A percentile compares a stretch with the other conserved stretches of the same genome.
Evolutionary conservation across 257 asterid species (phyloP).

Genomic region (Datura wrightii): DNA sequence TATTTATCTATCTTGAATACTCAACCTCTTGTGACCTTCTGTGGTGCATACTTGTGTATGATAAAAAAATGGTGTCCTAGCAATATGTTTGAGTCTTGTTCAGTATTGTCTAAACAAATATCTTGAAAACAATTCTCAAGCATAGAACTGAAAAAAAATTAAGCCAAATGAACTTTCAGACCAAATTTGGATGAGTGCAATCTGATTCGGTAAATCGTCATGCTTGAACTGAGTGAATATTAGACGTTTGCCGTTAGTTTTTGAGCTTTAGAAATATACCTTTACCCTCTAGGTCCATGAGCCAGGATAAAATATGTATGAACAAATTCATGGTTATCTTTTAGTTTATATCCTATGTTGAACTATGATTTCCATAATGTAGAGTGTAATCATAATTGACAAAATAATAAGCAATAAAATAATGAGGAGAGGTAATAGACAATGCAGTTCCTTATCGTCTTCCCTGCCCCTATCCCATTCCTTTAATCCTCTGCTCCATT

Average conservation of each 20-base stretch:
- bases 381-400: background rate
- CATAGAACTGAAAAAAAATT: conserved; percentile 3
- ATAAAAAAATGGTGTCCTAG: background rate
- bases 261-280: conserved; percentile 7
- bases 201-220: background rate
- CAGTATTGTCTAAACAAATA: background rate
- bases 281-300: background rate
- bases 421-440: background rate
- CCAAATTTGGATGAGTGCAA: background rate
- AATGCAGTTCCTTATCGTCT: background rate
- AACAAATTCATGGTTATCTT: background rate
- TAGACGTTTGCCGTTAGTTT: background rate
- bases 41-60: background rate
- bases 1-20: conserved; percentile 43
- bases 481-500: background rate
- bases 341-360: background rate
- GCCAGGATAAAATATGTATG: background rate
- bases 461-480: background rate
- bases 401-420: background rate
- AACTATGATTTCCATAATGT: background rate
- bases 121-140: background rate
- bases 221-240: background rate
- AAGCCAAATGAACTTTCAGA: background rate
- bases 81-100: background rate
- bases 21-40: conserved; percentile 8